These are phyloP conservation scores for Verticillium isaacii DNA, from an alignment of 2,329 filamentous ascomycete species.

Conservation along the genomic window DNA sequence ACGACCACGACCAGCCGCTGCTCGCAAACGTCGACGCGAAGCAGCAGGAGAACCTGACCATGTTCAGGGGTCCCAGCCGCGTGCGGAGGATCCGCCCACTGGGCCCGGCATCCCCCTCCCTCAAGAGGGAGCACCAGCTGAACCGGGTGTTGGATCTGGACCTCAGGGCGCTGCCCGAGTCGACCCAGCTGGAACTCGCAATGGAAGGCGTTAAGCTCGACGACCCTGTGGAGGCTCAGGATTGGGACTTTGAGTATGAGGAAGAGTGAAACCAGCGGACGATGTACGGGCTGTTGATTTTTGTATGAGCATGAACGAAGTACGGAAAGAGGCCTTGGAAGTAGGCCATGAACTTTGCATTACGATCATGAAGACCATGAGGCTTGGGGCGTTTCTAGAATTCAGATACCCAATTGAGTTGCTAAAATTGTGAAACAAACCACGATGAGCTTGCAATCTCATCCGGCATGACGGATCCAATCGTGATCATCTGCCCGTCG, in stretches of 20 bases:
- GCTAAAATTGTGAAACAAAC: neutral
- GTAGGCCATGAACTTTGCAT: neutral
- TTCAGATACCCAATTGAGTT: neutral
- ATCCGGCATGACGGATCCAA: too few relatives aligned
- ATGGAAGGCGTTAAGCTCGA: slow-evolving; percentile 19
- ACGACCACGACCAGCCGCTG: slow-evolving; percentile 37
- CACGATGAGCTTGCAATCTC: too few relatives aligned
- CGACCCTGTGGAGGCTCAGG: slow-evolving; percentile 20
- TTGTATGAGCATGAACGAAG: neutral
- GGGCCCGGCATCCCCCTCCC: neutral
- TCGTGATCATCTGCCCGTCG: too few relatives aligned
- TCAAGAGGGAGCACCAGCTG: slow-evolving; percentile 13
- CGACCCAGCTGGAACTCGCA: slow-evolving; percentile 12
- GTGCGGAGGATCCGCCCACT: slow-evolving; percentile 9
- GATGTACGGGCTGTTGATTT: neutral
- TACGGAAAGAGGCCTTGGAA: neutral
- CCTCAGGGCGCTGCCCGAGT: slow-evolving; percentile 12
- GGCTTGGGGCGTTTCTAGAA: neutral
- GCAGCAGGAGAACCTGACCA: slow-evolving; percentile 37
- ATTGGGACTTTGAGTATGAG: slow-evolving; percentile 29
- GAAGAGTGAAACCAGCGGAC: slow-evolving; percentile 12
- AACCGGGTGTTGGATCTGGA: slow-evolving; percentile 25
- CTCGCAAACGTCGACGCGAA: slow-evolving; percentile 34
- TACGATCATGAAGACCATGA: neutral
- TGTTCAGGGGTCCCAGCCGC: slow-evolving; percentile 4